Conservation (phyloP, 179 eudicot genomes). For the Spinacia oleracea region DNA sequence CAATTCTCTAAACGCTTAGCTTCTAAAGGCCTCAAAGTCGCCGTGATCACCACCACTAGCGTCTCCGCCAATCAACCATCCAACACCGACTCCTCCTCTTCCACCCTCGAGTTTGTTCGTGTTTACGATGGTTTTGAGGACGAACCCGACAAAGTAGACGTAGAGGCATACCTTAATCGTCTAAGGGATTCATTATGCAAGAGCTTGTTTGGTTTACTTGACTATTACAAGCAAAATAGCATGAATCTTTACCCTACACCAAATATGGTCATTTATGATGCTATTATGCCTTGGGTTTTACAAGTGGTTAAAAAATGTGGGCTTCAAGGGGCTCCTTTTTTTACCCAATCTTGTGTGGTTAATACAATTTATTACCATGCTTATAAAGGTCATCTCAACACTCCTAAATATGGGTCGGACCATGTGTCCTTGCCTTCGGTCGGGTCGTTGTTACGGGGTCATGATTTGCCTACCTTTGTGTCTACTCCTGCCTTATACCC, state of each 20-base stretch:
- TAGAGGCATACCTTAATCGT: neutral
- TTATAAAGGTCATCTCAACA: conserved; percentile 8
- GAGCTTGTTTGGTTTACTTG: conserved; percentile 14
- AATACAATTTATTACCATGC: conserved; percentile 29
- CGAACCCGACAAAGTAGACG: neutral
- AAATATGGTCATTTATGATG: conserved; percentile 30
- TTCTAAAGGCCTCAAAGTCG: conserved; percentile 33
- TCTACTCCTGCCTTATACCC: conserved; percentile 20
- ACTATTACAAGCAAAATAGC: conserved; percentile 14
- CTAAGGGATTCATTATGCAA: neutral
- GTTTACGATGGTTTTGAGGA: conserved; percentile 27
- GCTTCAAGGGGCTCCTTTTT: conserved; percentile 28
- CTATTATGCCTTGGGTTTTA: conserved; percentile 35
- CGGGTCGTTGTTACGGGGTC: neutral
- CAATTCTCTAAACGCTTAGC: conserved; percentile 35
- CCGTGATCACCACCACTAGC: conserved; percentile 23
- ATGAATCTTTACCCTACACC: conserved; percentile 18
- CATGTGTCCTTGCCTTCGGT: conserved; percentile 25
- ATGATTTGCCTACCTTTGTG: conserved; percentile 36
- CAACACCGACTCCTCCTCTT: no score
- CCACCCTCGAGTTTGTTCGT: conserved; percentile 9
- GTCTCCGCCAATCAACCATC: neutral
- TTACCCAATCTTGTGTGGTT: conserved; percentile 37
- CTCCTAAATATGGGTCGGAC: conserved; percentile 2
- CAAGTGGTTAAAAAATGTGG: conserved; percentile 24